Evolutionary conservation across 108 stramenopile genomes (phyloP), one percentile per base, ranked within the genome.

Genomic region (Cyclotella baltica): DNA sequence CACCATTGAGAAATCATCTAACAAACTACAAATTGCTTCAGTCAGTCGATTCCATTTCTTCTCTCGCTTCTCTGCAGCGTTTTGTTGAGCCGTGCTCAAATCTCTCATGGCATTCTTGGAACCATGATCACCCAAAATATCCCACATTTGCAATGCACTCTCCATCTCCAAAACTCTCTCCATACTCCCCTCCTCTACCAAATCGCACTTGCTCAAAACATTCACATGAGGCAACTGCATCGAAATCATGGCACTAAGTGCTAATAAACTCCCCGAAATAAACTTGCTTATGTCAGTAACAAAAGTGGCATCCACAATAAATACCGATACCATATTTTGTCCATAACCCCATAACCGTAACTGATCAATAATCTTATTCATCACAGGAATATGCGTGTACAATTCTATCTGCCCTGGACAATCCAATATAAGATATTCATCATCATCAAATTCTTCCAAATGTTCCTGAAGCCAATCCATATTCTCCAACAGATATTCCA

Each of bases 331-430:
- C 84, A 98, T 93, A 35, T 74, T 84, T 5, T 88, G 69, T 27
- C 64, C 86, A 73, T 95, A 97, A 56, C 96, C 96, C 97, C 92
- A 94, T 48, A 77, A 73, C 62, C 92, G 79, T 88, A 97, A 79
- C 37, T 88, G 81, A 84, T 93, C 87, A 50, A 96, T 86, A 16
- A 99, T 74, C 33, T 86, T 80, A 65, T 91, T 81, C 98, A 99
- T 98, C 15, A 99, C 86, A 2, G 98, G 98, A n/a, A 99, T 85
- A 71, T 99, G 99, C 3, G 96, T 96, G 76, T 97, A 97, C 51
- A 99, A 78, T 75, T 97, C 95, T 30, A 99, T 84, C 83, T 99
- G 98, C 2, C 99, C 99, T 8, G 99, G 98, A 85, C 99, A 99
- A 85, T 99, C 99, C 25, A 99, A 76, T n/a, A 99, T 84, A 22